phyloP scores from a whole-genome alignment of 2,329 filamentous ascomycete species.

The Sarocladiaceae sp. region DNA sequence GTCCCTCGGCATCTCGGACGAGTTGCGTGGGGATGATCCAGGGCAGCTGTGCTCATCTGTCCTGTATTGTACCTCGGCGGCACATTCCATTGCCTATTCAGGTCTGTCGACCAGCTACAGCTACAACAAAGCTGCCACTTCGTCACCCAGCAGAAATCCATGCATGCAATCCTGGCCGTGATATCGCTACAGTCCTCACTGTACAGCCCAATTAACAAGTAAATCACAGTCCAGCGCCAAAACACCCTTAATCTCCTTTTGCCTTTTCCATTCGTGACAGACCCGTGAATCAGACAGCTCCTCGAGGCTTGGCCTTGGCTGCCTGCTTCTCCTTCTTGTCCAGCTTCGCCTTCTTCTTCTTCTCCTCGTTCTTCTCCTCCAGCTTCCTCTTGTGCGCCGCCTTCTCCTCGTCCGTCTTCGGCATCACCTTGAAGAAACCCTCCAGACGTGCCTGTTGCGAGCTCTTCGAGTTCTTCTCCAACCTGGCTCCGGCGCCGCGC shows the following conservation, averaged over 20 bases:
- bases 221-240: background rate
- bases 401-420: conserved; percentile 84
- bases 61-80: background rate
- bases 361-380: conserved; percentile 85
- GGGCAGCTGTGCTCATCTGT: background rate
- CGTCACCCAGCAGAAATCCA: too few relatives aligned
- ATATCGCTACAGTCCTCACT: background rate
- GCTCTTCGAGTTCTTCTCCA: conserved; percentile 88
- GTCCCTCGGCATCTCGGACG: background rate
- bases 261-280: background rate
- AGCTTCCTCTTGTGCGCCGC: conserved; percentile 85
- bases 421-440: conserved; percentile 93
- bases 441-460: conserved; percentile 88
- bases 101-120: too few relatives aligned
- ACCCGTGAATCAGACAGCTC: conserved; percentile 36
- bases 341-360: conserved; percentile 92
- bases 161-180: background rate
- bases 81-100: background rate
- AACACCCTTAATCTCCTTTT: conserved; percentile 7
- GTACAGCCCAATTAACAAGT: background rate
- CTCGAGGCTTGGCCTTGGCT: conserved; percentile 80
- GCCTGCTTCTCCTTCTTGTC: conserved; percentile 95
- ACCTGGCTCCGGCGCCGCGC: conserved; percentile 67
- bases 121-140: too few relatives aligned
- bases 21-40: background rate